Conservation (phyloP, 2,329 filamentous ascomycete species). For the Cladosporium halotolerans region DNA sequence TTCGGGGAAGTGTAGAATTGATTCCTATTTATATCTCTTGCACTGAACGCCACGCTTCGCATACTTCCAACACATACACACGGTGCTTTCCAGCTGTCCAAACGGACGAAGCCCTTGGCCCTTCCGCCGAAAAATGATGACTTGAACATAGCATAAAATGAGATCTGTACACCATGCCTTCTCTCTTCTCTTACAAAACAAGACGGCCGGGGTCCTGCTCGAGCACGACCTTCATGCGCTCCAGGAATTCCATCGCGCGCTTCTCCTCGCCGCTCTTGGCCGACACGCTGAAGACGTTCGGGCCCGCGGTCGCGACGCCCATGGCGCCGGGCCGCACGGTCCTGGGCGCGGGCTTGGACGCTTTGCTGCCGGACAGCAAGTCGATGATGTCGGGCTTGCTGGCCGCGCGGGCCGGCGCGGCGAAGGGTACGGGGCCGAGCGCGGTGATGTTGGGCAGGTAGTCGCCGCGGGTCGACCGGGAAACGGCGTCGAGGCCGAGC, state of each 20-base stretch:
- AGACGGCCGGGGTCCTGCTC: slow-evolving; percentile 73
- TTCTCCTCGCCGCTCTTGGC: slow-evolving; percentile 76
- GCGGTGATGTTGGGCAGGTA: slow-evolving; percentile 66
- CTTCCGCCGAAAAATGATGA: too few species aligned
- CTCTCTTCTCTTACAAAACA: slow-evolving; percentile 42
- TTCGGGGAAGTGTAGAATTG: too few species aligned
- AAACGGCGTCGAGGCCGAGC: slow-evolving; percentile 59
- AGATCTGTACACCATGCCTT: too few species aligned
- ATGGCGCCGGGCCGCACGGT: not conserved
- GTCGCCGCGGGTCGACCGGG: slow-evolving; percentile 50
- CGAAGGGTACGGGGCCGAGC: slow-evolving; percentile 42
- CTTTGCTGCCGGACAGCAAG: slow-evolving; percentile 52
- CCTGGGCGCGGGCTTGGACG: slow-evolving; percentile 19
- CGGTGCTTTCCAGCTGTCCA: too few species aligned
- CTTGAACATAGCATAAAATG: too few species aligned
- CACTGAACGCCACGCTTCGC: too few species aligned
- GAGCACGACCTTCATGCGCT: slow-evolving; percentile 76
- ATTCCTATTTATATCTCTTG: too few species aligned
- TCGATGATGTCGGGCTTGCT: slow-evolving; percentile 74
- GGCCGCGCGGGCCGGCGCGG: slow-evolving; percentile 21
- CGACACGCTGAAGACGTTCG: slow-evolving; percentile 75
- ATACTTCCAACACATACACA: too few species aligned
- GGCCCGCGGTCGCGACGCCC: slow-evolving; percentile 37
- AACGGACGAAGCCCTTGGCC: too few species aligned
- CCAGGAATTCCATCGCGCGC: slow-evolving; percentile 73